Evolutionary conservation across 164 flowering plant genomes (phyloP).

Genomic region (Dillenia suffruticosa): DNA sequence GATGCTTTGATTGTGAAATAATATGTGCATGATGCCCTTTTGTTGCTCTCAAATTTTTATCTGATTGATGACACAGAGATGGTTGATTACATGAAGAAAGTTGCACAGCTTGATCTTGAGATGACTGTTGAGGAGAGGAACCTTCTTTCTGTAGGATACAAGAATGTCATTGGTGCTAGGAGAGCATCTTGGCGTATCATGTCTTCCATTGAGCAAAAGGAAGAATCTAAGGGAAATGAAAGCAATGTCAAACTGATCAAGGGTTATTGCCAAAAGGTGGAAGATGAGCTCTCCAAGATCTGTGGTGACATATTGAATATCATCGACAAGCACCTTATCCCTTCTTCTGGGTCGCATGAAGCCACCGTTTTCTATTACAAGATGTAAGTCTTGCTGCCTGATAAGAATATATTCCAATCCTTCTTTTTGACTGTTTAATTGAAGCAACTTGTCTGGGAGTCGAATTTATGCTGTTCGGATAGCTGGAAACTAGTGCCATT

Average conservation of each 20-base stretch:
- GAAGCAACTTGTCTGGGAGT: neutral
- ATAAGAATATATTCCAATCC: neutral
- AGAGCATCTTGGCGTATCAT: slow-evolving; percentile 90
- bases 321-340: slow-evolving; percentile 76
- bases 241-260: slow-evolving; percentile 60
- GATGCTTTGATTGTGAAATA: too few species aligned
- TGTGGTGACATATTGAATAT: slow-evolving; percentile 67
- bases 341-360: slow-evolving; percentile 65
- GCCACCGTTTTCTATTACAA: slow-evolving; percentile 85
- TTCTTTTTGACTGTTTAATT: neutral
- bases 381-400: slow-evolving; percentile 49
- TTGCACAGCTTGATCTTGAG: slow-evolving; percentile 68
- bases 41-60: neutral
- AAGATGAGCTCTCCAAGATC: slow-evolving; percentile 78
- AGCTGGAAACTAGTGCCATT: too few species aligned
- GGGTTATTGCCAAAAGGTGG: slow-evolving; percentile 73
- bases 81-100: slow-evolving; percentile 82
- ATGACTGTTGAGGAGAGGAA: slow-evolving; percentile 86
- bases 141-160: slow-evolving; percentile 84
- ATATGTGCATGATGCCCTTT: too few species aligned
- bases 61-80: slow-evolving; percentile 49
- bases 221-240: slow-evolving; percentile 84
- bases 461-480: neutral
- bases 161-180: slow-evolving; percentile 84
- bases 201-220: slow-evolving; percentile 93